Percentiles rank a stretch among this genome's conserved stretches.
phyloP scores from a whole-genome alignment of 257 asterid species.

The Ilex asprella region DNA sequence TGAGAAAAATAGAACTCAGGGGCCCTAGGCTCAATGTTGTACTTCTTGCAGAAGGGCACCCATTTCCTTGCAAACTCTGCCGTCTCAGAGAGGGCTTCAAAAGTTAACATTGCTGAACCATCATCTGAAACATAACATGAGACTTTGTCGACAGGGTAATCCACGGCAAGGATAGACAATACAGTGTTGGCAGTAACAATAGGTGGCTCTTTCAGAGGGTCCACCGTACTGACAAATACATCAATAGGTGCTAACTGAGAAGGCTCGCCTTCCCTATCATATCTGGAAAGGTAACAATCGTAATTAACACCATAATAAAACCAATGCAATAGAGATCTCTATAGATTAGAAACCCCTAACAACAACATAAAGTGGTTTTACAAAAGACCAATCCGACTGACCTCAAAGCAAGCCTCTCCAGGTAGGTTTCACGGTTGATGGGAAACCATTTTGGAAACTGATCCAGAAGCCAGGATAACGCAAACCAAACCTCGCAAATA shows the following conservation, averaged over 20 bases:
- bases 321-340: too few species aligned
- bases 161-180: conserved; percentile 61
- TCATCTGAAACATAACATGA: conserved; percentile 71
- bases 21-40: conserved; percentile 59
- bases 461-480: conserved; percentile 64
- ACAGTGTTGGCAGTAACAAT: conserved; percentile 67
- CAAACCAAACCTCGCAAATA: conserved; percentile 74
- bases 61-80: conserved; percentile 70
- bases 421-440: conserved; percentile 56
- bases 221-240: conserved; percentile 74
- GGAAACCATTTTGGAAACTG: conserved; percentile 74
- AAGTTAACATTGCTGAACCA: conserved; percentile 73
- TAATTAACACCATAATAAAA: background rate
- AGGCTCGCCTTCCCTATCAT: conserved; percentile 67
- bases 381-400: conserved; percentile 11
- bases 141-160: conserved; percentile 65
- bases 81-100: conserved; percentile 63
- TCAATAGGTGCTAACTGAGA: conserved; percentile 62
- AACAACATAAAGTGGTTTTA: too few species aligned
- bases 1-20: conserved; percentile 65
- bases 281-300: conserved; percentile 21
- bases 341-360: too few species aligned
- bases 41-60: conserved; percentile 75
- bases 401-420: conserved; percentile 64
- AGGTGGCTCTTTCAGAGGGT: conserved; percentile 74